Conservation (phyloP, 306 rosid genomes). For the Acacia melanoxylon region DNA sequence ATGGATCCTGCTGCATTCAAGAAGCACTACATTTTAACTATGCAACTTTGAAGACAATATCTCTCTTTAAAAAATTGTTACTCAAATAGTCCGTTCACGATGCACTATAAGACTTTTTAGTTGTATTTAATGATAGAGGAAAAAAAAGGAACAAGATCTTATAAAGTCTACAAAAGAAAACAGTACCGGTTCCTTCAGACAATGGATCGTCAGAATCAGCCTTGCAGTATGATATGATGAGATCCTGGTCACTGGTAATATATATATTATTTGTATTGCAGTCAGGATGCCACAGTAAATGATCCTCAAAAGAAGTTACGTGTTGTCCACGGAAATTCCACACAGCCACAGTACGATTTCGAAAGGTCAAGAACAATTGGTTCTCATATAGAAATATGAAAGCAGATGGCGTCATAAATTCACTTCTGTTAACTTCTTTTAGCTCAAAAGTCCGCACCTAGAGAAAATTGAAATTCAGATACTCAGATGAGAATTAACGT, state of each 20-base stretch:
- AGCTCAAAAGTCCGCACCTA: slow-evolving; percentile 88
- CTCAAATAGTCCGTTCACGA: neutral
- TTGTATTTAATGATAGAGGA: neutral
- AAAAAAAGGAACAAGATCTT: neutral
- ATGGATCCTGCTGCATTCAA: slow-evolving; percentile 83
- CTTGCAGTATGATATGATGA: slow-evolving; percentile 96
- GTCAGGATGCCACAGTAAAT: slow-evolving; percentile 98
- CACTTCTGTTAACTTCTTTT: slow-evolving; percentile 82
- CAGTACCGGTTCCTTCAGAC: slow-evolving; percentile 84
- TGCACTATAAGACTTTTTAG: neutral
- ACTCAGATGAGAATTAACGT: slow-evolving; percentile 11
- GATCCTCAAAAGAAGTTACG: slow-evolving; percentile 95
- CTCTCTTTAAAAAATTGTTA: neutral
- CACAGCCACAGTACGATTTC: slow-evolving; percentile 91
- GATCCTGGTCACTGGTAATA: slow-evolving; percentile 96
- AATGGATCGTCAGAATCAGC: slow-evolving; percentile 91
- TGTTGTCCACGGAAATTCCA: slow-evolving; percentile 99
- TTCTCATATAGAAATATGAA: slow-evolving; percentile 92
- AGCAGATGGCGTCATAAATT: slow-evolving; percentile 96
- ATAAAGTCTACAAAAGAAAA: neutral
- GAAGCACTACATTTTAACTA: slow-evolving; percentile 29
- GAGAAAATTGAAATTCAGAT: slow-evolving; percentile 33
- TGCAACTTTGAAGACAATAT: neutral
- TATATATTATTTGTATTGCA: slow-evolving; percentile 93
- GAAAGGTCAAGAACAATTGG: slow-evolving; percentile 84